Evolutionary conservation across 2,329 filamentous ascomycete genomes (phyloP).

Genomic region (Cercospora sp.): DNA sequence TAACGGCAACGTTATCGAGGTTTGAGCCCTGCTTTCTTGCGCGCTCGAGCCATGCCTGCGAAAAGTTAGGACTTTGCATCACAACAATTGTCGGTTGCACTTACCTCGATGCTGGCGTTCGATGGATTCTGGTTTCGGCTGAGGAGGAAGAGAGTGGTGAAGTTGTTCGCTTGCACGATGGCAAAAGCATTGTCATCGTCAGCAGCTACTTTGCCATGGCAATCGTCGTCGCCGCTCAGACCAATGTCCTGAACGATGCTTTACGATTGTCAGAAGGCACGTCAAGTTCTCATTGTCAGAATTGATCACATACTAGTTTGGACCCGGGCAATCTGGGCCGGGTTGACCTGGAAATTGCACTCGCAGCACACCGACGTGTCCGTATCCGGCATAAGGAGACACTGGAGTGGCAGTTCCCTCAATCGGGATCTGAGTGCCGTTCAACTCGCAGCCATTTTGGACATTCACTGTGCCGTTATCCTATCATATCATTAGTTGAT

Average conservation of each 20-base stretch:
- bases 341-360: constrained; percentile 27
- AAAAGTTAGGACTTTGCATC: neutral
- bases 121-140: constrained; percentile 26
- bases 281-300: neutral
- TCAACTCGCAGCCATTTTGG: constrained; percentile 24
- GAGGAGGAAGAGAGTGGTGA: constrained; percentile 28
- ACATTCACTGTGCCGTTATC: constrained; percentile 29
- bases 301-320: constrained; percentile 21
- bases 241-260: constrained; percentile 18
- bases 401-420: constrained; percentile 26
- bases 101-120: constrained; percentile 25
- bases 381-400: constrained; percentile 20
- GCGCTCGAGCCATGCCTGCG: constrained; percentile 23
- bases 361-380: constrained; percentile 23
- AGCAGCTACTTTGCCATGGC: constrained; percentile 1
- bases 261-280: neutral
- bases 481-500: neutral
- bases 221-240: constrained; percentile 3
- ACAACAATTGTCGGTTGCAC: neutral
- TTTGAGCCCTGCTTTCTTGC: constrained; percentile 25
- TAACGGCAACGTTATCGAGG: constrained; percentile 20
- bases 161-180: constrained; percentile 28
- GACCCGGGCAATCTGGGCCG: constrained; percentile 25
- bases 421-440: constrained; percentile 20
- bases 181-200: constrained; percentile 24